Percentiles rank a stretch among this genome's conserved stretches.
phyloP scores from a whole-genome alignment of 2,329 filamentous ascomycete species.

The Fusarium denticulatum region DNA sequence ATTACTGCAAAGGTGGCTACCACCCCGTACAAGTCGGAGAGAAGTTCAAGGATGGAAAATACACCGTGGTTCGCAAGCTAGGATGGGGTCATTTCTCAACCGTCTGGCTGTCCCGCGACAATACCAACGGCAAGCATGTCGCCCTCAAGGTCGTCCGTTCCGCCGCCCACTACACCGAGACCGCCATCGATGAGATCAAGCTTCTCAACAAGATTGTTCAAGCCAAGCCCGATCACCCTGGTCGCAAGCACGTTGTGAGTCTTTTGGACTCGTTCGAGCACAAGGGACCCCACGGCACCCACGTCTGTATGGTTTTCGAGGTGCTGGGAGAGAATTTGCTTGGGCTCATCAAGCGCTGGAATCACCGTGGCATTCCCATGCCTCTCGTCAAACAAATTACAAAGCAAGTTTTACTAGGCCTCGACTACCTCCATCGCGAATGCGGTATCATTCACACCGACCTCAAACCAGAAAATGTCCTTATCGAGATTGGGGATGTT shows the following conservation, averaged over 20 bases:
- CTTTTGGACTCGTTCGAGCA: conserved; percentile 97
- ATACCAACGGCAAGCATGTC: conserved; percentile 89
- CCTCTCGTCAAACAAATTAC: conserved; percentile 97
- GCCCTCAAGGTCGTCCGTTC: conserved; percentile 98
- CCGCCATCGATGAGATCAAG: conserved; percentile 98
- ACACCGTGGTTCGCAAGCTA: conserved; percentile 94
- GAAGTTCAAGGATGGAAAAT: conserved; percentile 97
- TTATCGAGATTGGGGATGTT: conserved; percentile 98
- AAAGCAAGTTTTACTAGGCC: conserved; percentile 93
- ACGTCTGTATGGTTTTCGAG: conserved; percentile 99
- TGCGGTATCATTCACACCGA: conserved; percentile 99
- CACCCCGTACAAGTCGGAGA: conserved; percentile 95
- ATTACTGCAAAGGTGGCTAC: conserved; percentile 99
- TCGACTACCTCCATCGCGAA: conserved; percentile 96
- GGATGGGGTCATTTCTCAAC: conserved; percentile 99
- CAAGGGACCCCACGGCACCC: conserved; percentile 93
- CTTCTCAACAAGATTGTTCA: conserved; percentile 96
- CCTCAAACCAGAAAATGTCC: conserved; percentile 95
- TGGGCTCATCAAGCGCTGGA: conserved; percentile 97
- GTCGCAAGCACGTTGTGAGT: conserved; percentile 94
- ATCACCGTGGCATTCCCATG: conserved; percentile 96
- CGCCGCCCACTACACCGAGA: conserved; percentile 98
- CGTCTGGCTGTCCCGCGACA: conserved; percentile 86
- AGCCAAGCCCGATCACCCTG: conserved; percentile 93
- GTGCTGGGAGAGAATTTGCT: conserved; percentile 95